These are phyloP conservation scores for Hortaea werneckii DNA, from an alignment of 2,329 filamentous ascomycete genomes.

Conservation along the genomic window DNA sequence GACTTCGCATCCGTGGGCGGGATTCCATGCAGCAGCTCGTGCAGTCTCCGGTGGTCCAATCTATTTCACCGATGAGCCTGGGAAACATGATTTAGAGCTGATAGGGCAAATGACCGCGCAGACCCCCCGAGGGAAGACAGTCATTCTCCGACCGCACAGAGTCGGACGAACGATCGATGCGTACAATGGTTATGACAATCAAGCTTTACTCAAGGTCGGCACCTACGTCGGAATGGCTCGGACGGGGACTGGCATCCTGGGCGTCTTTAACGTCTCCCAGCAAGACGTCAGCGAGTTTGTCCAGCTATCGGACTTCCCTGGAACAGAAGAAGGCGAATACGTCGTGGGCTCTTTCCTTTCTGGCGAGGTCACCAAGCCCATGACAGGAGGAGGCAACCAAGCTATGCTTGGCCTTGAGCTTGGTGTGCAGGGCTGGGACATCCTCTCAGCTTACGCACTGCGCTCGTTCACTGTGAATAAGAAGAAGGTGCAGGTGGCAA, in stretches of 20 bases:
- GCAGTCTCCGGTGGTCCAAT: slow-evolving; percentile 87
- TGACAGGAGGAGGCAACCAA: slow-evolving; percentile 17
- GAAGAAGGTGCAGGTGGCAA: slow-evolving; percentile 42
- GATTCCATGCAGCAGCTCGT: slow-evolving; percentile 80
- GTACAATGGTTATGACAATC: slow-evolving; percentile 66
- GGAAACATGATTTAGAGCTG: slow-evolving; percentile 63
- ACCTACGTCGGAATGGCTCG: slow-evolving; percentile 61
- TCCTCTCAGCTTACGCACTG: slow-evolving; percentile 65
- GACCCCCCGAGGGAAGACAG: slow-evolving; percentile 60
- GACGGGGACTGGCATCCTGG: slow-evolving; percentile 67
- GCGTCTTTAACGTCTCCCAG: slow-evolving; percentile 70
- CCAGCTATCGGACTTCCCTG: not conserved
- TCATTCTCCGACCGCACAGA: slow-evolving; percentile 69
- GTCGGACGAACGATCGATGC: slow-evolving; percentile 62
- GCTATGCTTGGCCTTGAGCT: slow-evolving; percentile 10
- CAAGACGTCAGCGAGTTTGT: slow-evolving; percentile 39
- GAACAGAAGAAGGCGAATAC: slow-evolving; percentile 54
- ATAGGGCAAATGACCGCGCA: slow-evolving; percentile 72
- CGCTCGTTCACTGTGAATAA: slow-evolving; percentile 43
- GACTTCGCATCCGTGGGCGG: slow-evolving; percentile 57
- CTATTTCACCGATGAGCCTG: slow-evolving; percentile 86
- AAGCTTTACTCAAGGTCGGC: slow-evolving; percentile 63
- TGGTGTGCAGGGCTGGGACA: slow-evolving; percentile 57
- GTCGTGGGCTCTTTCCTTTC: slow-evolving; percentile 63
- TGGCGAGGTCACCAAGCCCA: slow-evolving; percentile 49